Evolutionary conservation across 2,329 filamentous ascomycete species (phyloP), one percentile per base, ranked within the genome.

Genomic region (Fusarium sp.): DNA sequence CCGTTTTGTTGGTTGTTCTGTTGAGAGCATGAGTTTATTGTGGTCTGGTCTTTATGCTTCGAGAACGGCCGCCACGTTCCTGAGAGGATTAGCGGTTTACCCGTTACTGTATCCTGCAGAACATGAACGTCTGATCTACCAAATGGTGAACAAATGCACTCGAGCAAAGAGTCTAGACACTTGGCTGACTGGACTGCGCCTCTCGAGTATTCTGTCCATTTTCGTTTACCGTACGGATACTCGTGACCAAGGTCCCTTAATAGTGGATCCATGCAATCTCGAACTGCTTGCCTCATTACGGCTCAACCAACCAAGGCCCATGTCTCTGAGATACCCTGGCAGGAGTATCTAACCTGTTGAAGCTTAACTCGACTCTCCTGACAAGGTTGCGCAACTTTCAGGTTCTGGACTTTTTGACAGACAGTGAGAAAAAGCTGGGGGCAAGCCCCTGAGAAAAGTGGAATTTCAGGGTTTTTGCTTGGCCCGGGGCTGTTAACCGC

Each of bases 201-300:
- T 25, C 44, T 45, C 7, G 32, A 18, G 13, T 29, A 53, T 53
- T 47, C 45, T 47, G 25, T n/a, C 61, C 62, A 60, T 66, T 67
- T 67, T 67, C 65, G 65, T 67, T 67, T 67, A 67, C 65, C 63
- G 63, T 67, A 67, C 54, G 62, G 34, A 38, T 38, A 38, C 34
- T 57, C 49, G 62, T 22, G 44, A 27, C n/a, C 3, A 24, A 40
- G 49, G 25, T 16, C 45, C 45, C 52, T 29, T 49, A 15, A 15
- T 6, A 16, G 56, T 67, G 62, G 64, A 49, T 48, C 15, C n/a
- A 20, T 49, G 56, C 29, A 67, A 66, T 66, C 62, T 66, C 38
- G 49, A 55, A 22, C 20, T 46, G 20, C 47, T 34, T 59, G 53
- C 65, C 44, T 45, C 25, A 20, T 20, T 67, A 49, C 62, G 48